Evolutionary conservation across 2,329 filamentous ascomycete genomes (phyloP).

Genomic region (Alternaria longipes): DNA sequence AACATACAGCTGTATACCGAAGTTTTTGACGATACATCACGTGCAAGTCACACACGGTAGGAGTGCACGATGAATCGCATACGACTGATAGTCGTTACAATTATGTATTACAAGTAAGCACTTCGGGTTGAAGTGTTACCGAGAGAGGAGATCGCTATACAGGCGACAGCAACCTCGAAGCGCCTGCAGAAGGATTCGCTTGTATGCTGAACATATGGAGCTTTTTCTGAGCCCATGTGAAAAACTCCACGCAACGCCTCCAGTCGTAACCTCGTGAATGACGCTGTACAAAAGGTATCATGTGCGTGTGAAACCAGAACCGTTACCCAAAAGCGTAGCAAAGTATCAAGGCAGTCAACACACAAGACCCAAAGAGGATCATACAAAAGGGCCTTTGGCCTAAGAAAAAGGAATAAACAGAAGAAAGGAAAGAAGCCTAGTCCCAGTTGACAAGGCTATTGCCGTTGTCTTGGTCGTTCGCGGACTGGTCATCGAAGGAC

Average conservation of each 20-base stretch:
- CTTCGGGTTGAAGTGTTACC: conserved; percentile 7
- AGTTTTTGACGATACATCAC: neutral
- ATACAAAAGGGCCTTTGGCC: conserved; percentile 1
- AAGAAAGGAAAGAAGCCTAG: conserved; percentile 9
- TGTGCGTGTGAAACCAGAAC: conserved; percentile 17
- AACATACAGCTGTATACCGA: neutral
- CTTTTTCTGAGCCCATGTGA: conserved; percentile 17
- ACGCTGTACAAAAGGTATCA: conserved; percentile 22
- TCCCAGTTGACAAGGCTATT: conserved; percentile 40
- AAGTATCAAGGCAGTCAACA: neutral
- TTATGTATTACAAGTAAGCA: conserved; percentile 31
- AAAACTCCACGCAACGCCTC: conserved; percentile 17
- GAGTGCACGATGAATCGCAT: conserved; percentile 1
- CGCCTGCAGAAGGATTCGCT: conserved; percentile 17
- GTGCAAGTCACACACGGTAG: neutral
- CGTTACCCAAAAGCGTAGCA: conserved; percentile 1
- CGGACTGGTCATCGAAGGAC: conserved; percentile 26
- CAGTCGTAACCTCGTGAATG: conserved; percentile 23
- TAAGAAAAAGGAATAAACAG: neutral
- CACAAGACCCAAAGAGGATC: neutral
- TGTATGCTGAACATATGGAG: conserved; percentile 9
- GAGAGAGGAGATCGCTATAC: conserved; percentile 20
- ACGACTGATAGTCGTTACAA: conserved; percentile 12
- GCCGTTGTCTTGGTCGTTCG: conserved; percentile 30
- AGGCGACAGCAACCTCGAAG: conserved; percentile 26